These are phyloP conservation scores for Pyrenochaeta sp. DNA, from an alignment of 2,329 filamentous ascomycete species.

Conservation along the genomic window DNA sequence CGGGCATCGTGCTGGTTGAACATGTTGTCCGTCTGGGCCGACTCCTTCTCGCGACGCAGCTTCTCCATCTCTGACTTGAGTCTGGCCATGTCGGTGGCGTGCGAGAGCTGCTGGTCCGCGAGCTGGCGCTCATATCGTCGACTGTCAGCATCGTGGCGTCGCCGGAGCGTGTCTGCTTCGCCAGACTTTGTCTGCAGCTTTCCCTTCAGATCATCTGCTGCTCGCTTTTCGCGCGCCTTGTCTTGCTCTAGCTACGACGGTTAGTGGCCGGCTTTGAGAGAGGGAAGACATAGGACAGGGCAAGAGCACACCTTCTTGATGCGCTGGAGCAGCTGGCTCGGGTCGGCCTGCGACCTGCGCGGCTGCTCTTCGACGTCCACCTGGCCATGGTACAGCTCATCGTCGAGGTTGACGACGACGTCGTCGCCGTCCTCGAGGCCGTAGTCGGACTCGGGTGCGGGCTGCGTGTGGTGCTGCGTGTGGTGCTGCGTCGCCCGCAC, in stretches of 20 bases:
- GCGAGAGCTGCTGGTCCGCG: slow-evolving; percentile 67
- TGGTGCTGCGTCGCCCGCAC: slow-evolving; percentile 49
- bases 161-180: slow-evolving; percentile 78
- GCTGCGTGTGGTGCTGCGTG: slow-evolving; percentile 35
- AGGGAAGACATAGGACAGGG: no score
- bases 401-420: slow-evolving; percentile 57
- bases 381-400: slow-evolving; percentile 25
- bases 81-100: slow-evolving; percentile 70
- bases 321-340: slow-evolving; percentile 49
- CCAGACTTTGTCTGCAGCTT: slow-evolving; percentile 66
- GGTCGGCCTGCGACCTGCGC: slow-evolving; percentile 37
- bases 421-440: slow-evolving; percentile 55
- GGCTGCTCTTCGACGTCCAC: slow-evolving; percentile 32
- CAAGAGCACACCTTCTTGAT: slow-evolving; percentile 50
- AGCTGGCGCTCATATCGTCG: slow-evolving; percentile 71
- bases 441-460: slow-evolving; percentile 47
- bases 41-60: slow-evolving; percentile 70
- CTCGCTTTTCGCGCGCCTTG: slow-evolving; percentile 38
- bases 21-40: slow-evolving; percentile 72
- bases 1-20: slow-evolving; percentile 78
- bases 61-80: slow-evolving; percentile 71
- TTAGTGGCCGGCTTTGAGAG: slow-evolving; percentile 19
- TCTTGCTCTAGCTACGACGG: slow-evolving; percentile 54
- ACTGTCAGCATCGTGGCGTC: slow-evolving; percentile 69
- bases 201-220: slow-evolving; percentile 39